phyloP scores from a whole-genome alignment of 2,329 filamentous ascomycete genomes.

The Shiraia sp. region DNA sequence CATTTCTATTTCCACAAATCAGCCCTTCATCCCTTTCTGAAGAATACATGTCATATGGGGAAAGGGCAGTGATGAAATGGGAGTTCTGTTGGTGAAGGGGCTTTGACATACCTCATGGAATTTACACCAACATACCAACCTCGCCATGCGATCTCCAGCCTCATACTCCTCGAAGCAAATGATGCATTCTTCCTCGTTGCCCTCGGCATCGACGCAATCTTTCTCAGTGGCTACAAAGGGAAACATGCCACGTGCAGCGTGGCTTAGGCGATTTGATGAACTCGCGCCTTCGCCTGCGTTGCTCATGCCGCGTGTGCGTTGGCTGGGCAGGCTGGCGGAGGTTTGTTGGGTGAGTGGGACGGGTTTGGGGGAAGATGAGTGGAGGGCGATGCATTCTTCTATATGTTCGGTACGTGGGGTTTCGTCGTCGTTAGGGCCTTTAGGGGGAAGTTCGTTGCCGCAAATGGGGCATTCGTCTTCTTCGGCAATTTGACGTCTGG shows the following conservation, averaged over 20 bases:
- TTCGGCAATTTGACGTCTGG: slow-evolving; percentile 53
- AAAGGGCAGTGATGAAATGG: too few relatives aligned
- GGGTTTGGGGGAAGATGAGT: slow-evolving; percentile 30
- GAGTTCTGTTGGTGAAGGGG: too few relatives aligned
- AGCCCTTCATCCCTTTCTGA: slow-evolving; percentile 1
- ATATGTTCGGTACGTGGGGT: slow-evolving; percentile 50
- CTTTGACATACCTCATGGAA: slow-evolving; percentile 57
- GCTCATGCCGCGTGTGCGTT: slow-evolving; percentile 40
- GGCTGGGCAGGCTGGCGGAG: slow-evolving; percentile 31
- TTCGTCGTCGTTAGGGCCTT: slow-evolving; percentile 44
- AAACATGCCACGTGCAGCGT: slow-evolving; percentile 48
- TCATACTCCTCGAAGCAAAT: slow-evolving; percentile 70
- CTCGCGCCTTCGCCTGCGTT: slow-evolving; percentile 31
- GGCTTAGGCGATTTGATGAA: slow-evolving; percentile 24
- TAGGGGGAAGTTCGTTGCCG: slow-evolving; percentile 68
- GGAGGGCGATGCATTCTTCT: slow-evolving; percentile 44
- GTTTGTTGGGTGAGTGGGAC: slow-evolving; percentile 18
- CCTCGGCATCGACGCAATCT: slow-evolving; percentile 61
- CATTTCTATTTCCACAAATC: slow-evolving; percentile 44
- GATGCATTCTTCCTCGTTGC: slow-evolving; percentile 59
- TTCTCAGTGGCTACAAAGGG: slow-evolving; percentile 65
- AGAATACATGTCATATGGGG: too few relatives aligned
- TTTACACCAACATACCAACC: slow-evolving; percentile 66
- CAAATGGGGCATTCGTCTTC: slow-evolving; percentile 82
- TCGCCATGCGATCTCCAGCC: slow-evolving; percentile 61